Conservation (phyloP, 495 filamentous ascomycete species). For the Aspergillus bertholletiae region DNA sequence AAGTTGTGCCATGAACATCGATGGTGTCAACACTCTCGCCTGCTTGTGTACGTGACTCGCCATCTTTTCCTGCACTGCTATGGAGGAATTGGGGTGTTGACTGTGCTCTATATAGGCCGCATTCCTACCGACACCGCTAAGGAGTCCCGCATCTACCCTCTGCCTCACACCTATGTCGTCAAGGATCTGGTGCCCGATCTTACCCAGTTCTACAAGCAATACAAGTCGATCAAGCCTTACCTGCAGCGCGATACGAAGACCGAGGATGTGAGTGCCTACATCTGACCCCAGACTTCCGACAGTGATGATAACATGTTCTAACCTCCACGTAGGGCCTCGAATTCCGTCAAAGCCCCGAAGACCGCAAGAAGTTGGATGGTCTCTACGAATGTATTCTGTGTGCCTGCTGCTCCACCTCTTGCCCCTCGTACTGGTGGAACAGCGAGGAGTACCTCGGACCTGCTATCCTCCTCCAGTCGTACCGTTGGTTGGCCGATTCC, state of each 20-base stretch:
- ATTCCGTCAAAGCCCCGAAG: slow-evolving; percentile 80
- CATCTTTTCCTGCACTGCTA: not conserved
- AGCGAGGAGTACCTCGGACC: slow-evolving; percentile 96
- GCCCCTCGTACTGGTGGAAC: slow-evolving; percentile 99
- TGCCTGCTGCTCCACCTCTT: slow-evolving; percentile 97
- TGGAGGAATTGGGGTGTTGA: not conserved
- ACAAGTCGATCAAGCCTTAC: slow-evolving; percentile 99
- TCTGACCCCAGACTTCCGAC: not conserved
- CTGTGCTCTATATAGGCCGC: slow-evolving; percentile 62
- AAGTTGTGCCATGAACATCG: slow-evolving; percentile 99
- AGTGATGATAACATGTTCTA: not conserved
- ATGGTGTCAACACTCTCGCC: slow-evolving; percentile 92
- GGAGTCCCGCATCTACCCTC: slow-evolving; percentile 93
- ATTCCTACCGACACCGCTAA: slow-evolving; percentile 78
- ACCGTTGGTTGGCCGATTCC: slow-evolving; percentile 92
- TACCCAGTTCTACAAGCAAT: slow-evolving; percentile 99
- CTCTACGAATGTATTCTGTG: slow-evolving; percentile 99
- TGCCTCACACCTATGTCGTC: slow-evolving; percentile 98
- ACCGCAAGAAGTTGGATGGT: slow-evolving; percentile 95
- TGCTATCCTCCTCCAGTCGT: slow-evolving; percentile 91
- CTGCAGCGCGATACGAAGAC: slow-evolving; percentile 81
- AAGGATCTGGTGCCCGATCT: slow-evolving; percentile 97
- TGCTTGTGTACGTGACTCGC: slow-evolving; percentile 79
- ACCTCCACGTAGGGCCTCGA: slow-evolving; percentile 67
- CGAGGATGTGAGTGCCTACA: slow-evolving; percentile 59